Base-by-base conservation (phyloP, 805 yeast species). In the Candida alai region DNA sequence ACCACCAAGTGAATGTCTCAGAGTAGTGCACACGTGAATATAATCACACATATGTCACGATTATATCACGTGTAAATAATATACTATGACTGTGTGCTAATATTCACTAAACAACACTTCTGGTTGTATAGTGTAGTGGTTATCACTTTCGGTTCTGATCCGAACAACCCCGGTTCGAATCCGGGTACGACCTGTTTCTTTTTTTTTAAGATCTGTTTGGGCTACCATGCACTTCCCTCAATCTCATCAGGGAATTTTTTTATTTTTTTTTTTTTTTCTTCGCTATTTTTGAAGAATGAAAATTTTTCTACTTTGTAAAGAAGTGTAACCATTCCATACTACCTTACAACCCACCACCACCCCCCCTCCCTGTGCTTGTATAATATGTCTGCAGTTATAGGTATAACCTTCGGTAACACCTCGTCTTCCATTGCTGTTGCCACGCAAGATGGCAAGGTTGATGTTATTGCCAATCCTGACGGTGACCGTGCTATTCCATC, bases 401-500 rank as follows among this genome's bases (percentile, higher is more conserved):
- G 98, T 65, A 77, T 93, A 59, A 80, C 96, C 27, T 90, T 93
- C 62, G 98, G 98, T 62, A 93, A 93, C 77, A 83, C 95, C 31
- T 78, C 95, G 41, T 84, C 97, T 32, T 85, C 97, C 40, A 88
- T 93, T 59, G 97, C 97, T 32, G 85, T 80, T 53, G 84, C 89
- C 47, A 66, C 74, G 42, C 62, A 69, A 46, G 97, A 90, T 54
- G 97, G 96, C 43, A 84, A 83, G 60, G 93, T 87, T 44, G 97
- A 93, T 57, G 95, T 93, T 47, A 90, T 93, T 60, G 98, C 98
- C 48, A 90, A 93, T 78, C 96, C 94, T 48, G 98, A 93, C 57
- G 98, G 98, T 62, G 97, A 93, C 68, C 86, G 97, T 70, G 76
- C 90, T 41, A 93, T 93, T 58, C 95, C 97, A 42, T 84, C 97